Evolutionary conservation across 768 basidiomycete species (phyloP), one percentile per base, ranked within the genome.

Genomic region (Sistotremastrum suecicum): DNA sequence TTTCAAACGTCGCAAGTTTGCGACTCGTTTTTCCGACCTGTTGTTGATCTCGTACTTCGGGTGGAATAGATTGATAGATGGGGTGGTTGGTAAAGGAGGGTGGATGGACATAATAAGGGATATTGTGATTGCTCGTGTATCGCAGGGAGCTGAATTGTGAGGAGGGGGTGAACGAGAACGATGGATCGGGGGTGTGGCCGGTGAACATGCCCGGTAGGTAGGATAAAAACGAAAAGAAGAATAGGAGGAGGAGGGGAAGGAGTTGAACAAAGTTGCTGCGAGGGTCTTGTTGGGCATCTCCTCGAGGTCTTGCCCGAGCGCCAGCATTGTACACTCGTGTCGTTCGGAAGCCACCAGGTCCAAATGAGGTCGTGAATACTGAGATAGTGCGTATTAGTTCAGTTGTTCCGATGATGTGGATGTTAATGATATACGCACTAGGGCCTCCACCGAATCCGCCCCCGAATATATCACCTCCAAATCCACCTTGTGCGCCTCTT

Each of bases 61-160:
- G 65, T 36, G 79, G 76, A 37, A 86, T 59, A 53, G 84, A 83
- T 4, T 77, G 72, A 5, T 80, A 78, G 48, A 95, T 82, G 0
- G 86, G 80, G 58, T 91, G 87, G n/a, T 67, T 66, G 39, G 75
- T 56, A 58, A 91, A 86, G 58, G 94, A 84, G 11, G 65, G 65
- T 9, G 69, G 66, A 56, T 92, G 84, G 53, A 97, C 88, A 54
- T 80, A 89, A 64, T 97, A 98, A 9, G 70, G 75, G 39, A 95
- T 68, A 30, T 80, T 77, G 50, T 87, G 63, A 10, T 69, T 71
- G 35, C 66, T 66, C 33, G 94, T 92, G 42, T 77, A 69, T 50
- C 89, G 73, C 58, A 77, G 75, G n/a, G 75, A 63, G 51, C 78
- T 79, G 58, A 74, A 83, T 43, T 72, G 70, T n/a, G 71, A 39